phyloP scores from a whole-genome alignment of 495 filamentous ascomycete genomes.

The Penicillium dipodomyicola region DNA sequence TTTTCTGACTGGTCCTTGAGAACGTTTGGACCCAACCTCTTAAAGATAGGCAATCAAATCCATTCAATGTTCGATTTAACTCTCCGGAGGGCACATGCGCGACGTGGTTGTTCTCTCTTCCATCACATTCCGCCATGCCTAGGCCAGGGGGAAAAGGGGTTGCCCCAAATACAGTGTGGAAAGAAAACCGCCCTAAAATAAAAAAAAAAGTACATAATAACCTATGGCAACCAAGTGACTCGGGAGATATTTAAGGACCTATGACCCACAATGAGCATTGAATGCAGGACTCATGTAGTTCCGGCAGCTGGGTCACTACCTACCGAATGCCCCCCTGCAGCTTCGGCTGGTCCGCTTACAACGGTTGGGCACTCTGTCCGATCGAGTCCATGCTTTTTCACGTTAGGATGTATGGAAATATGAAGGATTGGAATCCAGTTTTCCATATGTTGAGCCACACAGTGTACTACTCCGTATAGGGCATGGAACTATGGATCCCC shows the following conservation, averaged over 20 bases:
- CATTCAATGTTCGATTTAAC: constrained; percentile 1
- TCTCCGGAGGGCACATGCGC: constrained; percentile 18
- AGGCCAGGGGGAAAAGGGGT: constrained; percentile 15
- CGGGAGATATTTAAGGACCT: not conserved
- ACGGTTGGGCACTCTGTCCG: not conserved
- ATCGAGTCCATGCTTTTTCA: constrained; percentile 15
- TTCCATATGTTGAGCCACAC: not conserved
- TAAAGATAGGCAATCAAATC: not conserved
- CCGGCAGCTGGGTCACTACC: not conserved
- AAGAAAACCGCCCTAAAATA: not conserved
- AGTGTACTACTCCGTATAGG: not conserved
- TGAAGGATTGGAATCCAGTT: not conserved
- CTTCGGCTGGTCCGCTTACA: not conserved
- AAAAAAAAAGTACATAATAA: not conserved
- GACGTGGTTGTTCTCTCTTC: constrained; percentile 29
- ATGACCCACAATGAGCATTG: not conserved
- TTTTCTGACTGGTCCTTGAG: constrained; percentile 1
- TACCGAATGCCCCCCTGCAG: not conserved
- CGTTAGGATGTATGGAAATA: not conserved
- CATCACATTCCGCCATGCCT: constrained; percentile 15
- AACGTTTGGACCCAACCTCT: not conserved
- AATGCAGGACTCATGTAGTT: not conserved
- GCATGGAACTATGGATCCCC: not conserved
- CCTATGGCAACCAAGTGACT: constrained; percentile 1
- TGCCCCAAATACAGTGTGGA: constrained; percentile 16